Percentiles rank a stretch among this genome's conserved stretches.
phyloP scores from a whole-genome alignment of 225 moss, liverwort and hornwort genomes.

The Thuidium tamariscinum region DNA sequence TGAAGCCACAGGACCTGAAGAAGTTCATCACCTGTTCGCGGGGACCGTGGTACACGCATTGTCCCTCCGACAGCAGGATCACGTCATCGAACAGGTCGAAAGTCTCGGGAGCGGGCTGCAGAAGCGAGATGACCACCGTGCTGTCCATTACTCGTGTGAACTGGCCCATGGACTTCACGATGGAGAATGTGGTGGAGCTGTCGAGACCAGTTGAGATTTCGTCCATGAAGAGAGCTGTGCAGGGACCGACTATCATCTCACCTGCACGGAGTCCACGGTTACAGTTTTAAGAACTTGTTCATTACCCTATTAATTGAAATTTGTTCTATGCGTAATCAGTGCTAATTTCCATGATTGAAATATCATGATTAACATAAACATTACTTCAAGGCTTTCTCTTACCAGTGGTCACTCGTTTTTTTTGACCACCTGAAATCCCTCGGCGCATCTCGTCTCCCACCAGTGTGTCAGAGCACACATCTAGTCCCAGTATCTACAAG shows the following conservation, averaged over 20 bases:
- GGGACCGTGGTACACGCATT: slow-evolving; percentile 58
- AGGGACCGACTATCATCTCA: slow-evolving; percentile 74
- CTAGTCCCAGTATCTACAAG: slow-evolving; percentile 68
- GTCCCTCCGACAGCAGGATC: slow-evolving; percentile 64
- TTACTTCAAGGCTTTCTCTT: background rate
- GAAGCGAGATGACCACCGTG: slow-evolving; percentile 51
- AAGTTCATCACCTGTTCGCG: slow-evolving; percentile 35
- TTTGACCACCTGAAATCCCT: slow-evolving; percentile 95
- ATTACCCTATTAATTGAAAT: background rate
- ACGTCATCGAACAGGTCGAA: slow-evolving; percentile 59
- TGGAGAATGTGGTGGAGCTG: slow-evolving; percentile 58
- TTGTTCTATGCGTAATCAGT: background rate
- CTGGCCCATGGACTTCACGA: slow-evolving; percentile 45
- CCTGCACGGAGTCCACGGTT: slow-evolving; percentile 7
- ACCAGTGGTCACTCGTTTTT: slow-evolving; percentile 90
- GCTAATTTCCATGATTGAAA: background rate
- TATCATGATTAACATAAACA: too few species aligned
- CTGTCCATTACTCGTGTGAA: slow-evolving; percentile 31
- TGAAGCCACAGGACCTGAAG: slow-evolving; percentile 49
- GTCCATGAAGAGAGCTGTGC: slow-evolving; percentile 70
- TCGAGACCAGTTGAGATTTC: slow-evolving; percentile 69
- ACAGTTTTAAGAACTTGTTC: background rate
- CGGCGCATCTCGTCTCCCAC: slow-evolving; percentile 78
- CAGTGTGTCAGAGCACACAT: slow-evolving; percentile 68
- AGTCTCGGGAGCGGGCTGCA: slow-evolving; percentile 68